Evolutionary conservation across 108 stramenopile species (phyloP), one percentile per base, ranked within the genome.

Genomic region (Chaetoceros muelleri): DNA sequence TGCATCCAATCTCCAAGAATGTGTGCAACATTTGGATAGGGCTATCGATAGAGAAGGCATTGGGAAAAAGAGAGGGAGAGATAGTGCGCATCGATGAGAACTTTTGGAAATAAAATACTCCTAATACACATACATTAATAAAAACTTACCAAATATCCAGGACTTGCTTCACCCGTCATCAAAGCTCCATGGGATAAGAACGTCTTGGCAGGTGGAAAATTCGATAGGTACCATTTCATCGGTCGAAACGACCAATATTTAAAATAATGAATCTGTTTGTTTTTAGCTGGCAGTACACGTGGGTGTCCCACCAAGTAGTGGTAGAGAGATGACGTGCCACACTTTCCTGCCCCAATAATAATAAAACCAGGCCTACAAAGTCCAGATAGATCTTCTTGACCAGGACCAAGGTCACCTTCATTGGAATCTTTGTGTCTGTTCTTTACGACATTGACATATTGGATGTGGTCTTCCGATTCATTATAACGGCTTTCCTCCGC

Each of bases 211-310:
- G 69, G 74, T 23, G 90, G 85, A 74, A 91, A 91, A 55, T 82
- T 73, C 20, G 59, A 53, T 30, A 81, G 78, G 46, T 91, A 91
- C 89, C 89, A 91, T 2, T 48, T 64, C 49, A 91, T 46, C 7
- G 58, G 63, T 40, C 40, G 2, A 23, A 18, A 23, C 23, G 19
- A n/a, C 0, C 24, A 46, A 52, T 64, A 79, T 57, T 64, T 78
- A 61, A 87, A 91, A 62, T 87, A 91, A 48, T 87, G 83, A 59
- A 91, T 82, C 48, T 93, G 90, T 54, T 93, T 93, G 54, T 81
- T 54, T 20, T 44, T 53, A 17, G 90, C 86, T 16, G 90, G 90
- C 44, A 85, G 34, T 0, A 93, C 81, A 8, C 83, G 66, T 27
- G 81, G 82, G 47, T 93, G 90, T 20, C 72, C 79, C 2, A 70